phyloP scores from a whole-genome alignment of 495 filamentous ascomycete species.

The Filosporella fistucella region DNA sequence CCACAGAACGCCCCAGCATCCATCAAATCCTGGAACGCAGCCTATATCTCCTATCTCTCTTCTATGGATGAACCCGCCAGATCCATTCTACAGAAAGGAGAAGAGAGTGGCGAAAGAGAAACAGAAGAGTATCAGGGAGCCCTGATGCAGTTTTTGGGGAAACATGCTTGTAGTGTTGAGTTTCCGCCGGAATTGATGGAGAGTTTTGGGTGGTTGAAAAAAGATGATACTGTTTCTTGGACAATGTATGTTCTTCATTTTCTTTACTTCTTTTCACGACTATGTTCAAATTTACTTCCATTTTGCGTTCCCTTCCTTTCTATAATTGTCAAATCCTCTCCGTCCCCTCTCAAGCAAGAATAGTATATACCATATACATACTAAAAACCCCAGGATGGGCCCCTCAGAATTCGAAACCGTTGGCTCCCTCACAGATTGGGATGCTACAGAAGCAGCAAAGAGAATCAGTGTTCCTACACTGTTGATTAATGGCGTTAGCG shows the following conservation, averaged over 20 bases:
- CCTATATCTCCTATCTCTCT: constrained; percentile 23
- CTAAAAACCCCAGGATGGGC: constrained; percentile 26
- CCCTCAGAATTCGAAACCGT: constrained; percentile 40
- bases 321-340: neutral
- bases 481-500: constrained; percentile 45
- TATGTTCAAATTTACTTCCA: no score
- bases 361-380: no score
- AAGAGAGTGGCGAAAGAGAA: constrained; percentile 33
- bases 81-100: constrained; percentile 32
- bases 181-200: constrained; percentile 32
- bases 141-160: constrained; percentile 32
- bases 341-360: no score
- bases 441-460: constrained; percentile 24
- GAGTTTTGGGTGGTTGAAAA: constrained; percentile 33
- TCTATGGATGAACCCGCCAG: constrained; percentile 36
- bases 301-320: neutral
- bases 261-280: no score
- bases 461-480: constrained; percentile 34
- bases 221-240: constrained; percentile 36
- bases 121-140: constrained; percentile 40
- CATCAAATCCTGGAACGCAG: constrained; percentile 26
- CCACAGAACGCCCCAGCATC: constrained; percentile 33
- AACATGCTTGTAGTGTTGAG: constrained; percentile 33
- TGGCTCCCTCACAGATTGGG: constrained; percentile 40
- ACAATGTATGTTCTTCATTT: constrained; percentile 48